These are phyloP conservation scores for Termitomyces sp. DNA, from an alignment of 768 basidiomycete species.

Conservation along the genomic window DNA sequence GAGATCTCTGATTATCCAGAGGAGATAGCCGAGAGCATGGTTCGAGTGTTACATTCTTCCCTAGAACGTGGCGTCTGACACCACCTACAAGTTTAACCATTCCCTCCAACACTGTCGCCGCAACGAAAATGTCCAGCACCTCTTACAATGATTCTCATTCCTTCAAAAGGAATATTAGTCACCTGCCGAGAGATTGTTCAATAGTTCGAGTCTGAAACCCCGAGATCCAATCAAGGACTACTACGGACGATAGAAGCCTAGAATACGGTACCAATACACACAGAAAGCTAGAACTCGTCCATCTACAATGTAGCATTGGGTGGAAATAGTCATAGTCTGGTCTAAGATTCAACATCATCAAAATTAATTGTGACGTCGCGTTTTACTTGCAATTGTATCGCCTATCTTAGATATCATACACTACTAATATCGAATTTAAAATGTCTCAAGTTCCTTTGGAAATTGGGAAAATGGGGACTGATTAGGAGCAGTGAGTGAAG, in stretches of 20 bases:
- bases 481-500: background rate
- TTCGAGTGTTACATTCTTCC: constrained; percentile 13
- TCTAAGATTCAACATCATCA: too few species aligned
- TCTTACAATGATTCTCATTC: background rate
- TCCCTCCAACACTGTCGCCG: background rate
- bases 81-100: background rate
- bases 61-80: constrained; percentile 12
- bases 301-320: too few species aligned
- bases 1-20: constrained; percentile 15
- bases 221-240: too few species aligned
- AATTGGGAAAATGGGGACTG: background rate
- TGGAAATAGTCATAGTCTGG: too few species aligned
- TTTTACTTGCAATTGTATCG: background rate
- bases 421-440: background rate
- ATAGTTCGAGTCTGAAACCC: background rate
- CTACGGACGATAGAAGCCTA: background rate
- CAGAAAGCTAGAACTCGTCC: too few species aligned
- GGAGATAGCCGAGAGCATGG: constrained; percentile 16
- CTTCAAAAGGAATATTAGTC: background rate
- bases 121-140: background rate
- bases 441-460: background rate
- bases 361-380: too few species aligned
- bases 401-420: background rate
- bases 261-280: too few species aligned
- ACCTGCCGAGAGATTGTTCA: background rate